Evolutionary conservation across 768 basidiomycete genomes (phyloP).

Genomic region (Leccinum rimulosum): DNA sequence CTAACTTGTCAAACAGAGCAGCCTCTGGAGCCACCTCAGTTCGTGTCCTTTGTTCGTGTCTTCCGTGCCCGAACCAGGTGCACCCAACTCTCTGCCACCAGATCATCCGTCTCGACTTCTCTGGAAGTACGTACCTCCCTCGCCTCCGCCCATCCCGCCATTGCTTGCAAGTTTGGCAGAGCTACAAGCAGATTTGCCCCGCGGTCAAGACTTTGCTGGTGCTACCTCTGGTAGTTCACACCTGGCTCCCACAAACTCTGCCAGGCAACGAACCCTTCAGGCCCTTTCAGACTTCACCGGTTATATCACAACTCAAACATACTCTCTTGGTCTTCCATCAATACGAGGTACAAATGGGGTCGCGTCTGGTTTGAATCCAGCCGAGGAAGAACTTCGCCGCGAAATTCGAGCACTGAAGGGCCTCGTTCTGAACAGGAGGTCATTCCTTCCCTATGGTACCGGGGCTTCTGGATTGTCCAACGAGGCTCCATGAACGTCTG

Average conservation of each 20-base stretch:
- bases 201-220: slow-evolving; percentile 13
- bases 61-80: slow-evolving; percentile 14
- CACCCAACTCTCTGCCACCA: slow-evolving; percentile 3
- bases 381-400: slow-evolving; percentile 64
- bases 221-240: slow-evolving; percentile 6
- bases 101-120: slow-evolving; percentile 27
- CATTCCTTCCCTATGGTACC: slow-evolving; percentile 15
- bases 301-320: slow-evolving; percentile 74
- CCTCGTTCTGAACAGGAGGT: slow-evolving; percentile 70
- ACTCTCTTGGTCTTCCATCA: slow-evolving; percentile 31
- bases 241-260: slow-evolving; percentile 25
- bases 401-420: slow-evolving; percentile 80
- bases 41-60: slow-evolving; percentile 50
- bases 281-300: slow-evolving; percentile 72
- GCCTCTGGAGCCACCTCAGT: slow-evolving; percentile 61
- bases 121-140: slow-evolving; percentile 40
- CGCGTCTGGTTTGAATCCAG: slow-evolving; percentile 18
- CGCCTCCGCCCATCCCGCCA: slow-evolving; percentile 26
- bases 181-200: slow-evolving; percentile 23
- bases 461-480: slow-evolving; percentile 7
- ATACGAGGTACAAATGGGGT: slow-evolving; percentile 19
- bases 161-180: slow-evolving; percentile 24
- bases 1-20: slow-evolving; percentile 31
- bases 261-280: slow-evolving; percentile 62
- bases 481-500: slow-evolving; percentile 5